These are phyloP conservation scores for Vinca major DNA, from an alignment of 305 asterid genomes.

Conservation along the genomic window DNA sequence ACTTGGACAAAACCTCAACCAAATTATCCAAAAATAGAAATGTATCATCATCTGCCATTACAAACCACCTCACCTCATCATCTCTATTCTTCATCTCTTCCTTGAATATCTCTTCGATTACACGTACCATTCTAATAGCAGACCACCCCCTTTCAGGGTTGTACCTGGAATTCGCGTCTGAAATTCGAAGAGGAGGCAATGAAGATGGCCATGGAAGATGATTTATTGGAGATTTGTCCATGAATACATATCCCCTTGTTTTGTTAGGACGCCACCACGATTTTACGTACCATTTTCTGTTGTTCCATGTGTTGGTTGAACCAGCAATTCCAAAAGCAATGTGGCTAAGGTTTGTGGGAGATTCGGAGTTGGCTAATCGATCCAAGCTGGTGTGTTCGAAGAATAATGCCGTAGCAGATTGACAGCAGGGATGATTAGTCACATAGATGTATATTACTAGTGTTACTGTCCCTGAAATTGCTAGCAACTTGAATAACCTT, in stretches of 20 bases:
- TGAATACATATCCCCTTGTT: slow-evolving; percentile 36
- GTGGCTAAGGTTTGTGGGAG: slow-evolving; percentile 30
- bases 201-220: slow-evolving; percentile 34
- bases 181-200: slow-evolving; percentile 31
- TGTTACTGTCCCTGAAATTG: slow-evolving; percentile 13
- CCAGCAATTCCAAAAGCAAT: slow-evolving; percentile 36
- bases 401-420: slow-evolving; percentile 11
- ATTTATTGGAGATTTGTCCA: slow-evolving; percentile 27
- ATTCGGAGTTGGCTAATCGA: not conserved
- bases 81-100: slow-evolving; percentile 16
- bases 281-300: slow-evolving; percentile 24
- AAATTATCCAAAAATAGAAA: slow-evolving; percentile 34
- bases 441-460: slow-evolving; percentile 13
- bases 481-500: slow-evolving; percentile 20
- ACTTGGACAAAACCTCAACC: slow-evolving; percentile 27
- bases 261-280: slow-evolving; percentile 42
- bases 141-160: too few species aligned
- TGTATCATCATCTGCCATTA: slow-evolving; percentile 47
- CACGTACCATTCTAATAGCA: slow-evolving; percentile 29
- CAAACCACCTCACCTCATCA: slow-evolving; percentile 30
- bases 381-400: too few species aligned
- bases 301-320: slow-evolving; percentile 32
- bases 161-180: slow-evolving; percentile 30
- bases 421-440: slow-evolving; percentile 24
- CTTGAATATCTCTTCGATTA: slow-evolving; percentile 32